Base-by-base conservation (phyloP, 129 eudicot species). In the Saussurea involucrata region DNA sequence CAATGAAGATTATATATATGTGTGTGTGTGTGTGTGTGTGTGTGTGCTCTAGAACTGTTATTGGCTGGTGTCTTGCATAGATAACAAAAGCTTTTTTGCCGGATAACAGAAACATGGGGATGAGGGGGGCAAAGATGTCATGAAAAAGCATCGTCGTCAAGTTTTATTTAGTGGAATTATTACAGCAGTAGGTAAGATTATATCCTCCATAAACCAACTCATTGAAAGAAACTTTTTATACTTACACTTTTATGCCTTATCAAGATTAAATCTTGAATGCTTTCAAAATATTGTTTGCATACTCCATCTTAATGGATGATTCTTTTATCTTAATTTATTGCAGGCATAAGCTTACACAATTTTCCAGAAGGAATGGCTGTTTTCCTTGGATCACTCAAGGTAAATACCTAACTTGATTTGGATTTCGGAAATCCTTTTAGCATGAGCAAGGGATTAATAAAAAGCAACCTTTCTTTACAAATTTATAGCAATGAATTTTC, bases 331-430 rank as follows among this genome's bases (percentile, higher is more conserved):
- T 42, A 63, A 63, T 71, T 25, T n/a, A 49, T 66, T 79, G 29
- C 83, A 94, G 98, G 98, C 72, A 94, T 94, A 80, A 91, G 98
- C 90, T 87, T 94, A 82, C 98, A 94, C 78, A 94, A 94, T 84
- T 94, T 94, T 83, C 98, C 98, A 1, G 98, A 94, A 82, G 98
- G 98, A 84, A 94, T 94, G 98, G 98, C 98, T n/a, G 96, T 94
- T 63, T 94, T 94, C 80, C 98, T 94, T 79, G 98, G 98, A 72
- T 94, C 98, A 33, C 86, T 94, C 36, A 94, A 94, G 98, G 98
- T 91, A 83, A 68, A 66, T 68, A 21, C 15, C 21, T 17, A 5
- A 73, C 34, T 33, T 68, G 67, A 29, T 77, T 60, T 40, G 32
- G 6, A 24, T 36, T 76, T 46, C 46, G 66, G 40, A 17, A 21